phyloP scores from a whole-genome alignment of 805 yeast genomes.

The Debaryomyces tyrocola region DNA sequence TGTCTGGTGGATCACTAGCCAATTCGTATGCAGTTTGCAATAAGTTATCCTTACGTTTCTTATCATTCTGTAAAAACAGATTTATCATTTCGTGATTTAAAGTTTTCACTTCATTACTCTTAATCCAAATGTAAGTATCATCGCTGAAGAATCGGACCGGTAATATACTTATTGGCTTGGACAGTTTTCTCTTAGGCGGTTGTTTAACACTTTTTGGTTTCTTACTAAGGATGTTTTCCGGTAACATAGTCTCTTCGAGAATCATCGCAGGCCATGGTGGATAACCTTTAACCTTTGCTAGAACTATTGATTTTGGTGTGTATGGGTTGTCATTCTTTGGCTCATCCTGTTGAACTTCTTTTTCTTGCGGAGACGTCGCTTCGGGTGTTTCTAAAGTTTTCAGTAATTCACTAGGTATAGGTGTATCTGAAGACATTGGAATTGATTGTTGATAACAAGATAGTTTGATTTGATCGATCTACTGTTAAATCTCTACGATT shows the following conservation, averaged over 20 bases:
- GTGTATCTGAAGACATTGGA: not conserved
- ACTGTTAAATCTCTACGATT: too few relatives aligned
- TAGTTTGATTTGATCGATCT: too few relatives aligned
- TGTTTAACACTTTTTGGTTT: constrained; percentile 47
- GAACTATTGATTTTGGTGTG: constrained; percentile 30
- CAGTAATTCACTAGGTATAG: not conserved
- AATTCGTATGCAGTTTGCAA: constrained; percentile 53
- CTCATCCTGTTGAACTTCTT: not conserved
- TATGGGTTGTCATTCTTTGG: not conserved
- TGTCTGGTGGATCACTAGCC: constrained; percentile 47
- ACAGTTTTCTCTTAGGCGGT: constrained; percentile 15
- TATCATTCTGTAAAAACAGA: constrained; percentile 26
- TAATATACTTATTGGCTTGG: constrained; percentile 16
- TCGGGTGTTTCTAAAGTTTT: not conserved
- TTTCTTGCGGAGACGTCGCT: not conserved
- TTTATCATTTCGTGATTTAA: constrained; percentile 45
- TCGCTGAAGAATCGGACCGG: constrained; percentile 74
- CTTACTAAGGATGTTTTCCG: constrained; percentile 50
- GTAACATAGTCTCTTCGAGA: constrained; percentile 58
- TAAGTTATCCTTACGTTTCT: constrained; percentile 42
- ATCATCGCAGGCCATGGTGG: constrained; percentile 93
- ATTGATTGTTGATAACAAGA: not conserved
- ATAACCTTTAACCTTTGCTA: constrained; percentile 83
- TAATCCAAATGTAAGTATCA: constrained; percentile 71
- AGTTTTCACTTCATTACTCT: constrained; percentile 48